Percentiles rank a stretch among this genome's conserved stretches.
These are phyloP conservation scores for Pseudognaphalium luteoalbum DNA, from an alignment of 129 eudicot genomes.

Conservation along the genomic window DNA sequence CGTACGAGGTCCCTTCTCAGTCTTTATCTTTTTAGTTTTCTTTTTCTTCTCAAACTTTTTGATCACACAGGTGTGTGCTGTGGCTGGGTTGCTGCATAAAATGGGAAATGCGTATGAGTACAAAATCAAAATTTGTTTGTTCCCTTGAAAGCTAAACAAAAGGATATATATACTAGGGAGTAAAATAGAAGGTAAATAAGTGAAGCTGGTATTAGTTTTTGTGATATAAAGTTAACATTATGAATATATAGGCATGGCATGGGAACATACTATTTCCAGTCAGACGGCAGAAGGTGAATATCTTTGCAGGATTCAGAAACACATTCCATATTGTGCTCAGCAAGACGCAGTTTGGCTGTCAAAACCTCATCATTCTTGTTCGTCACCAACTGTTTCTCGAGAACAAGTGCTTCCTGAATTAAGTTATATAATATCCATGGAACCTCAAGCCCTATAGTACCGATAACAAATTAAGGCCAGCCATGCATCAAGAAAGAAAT, in stretches of 20 bases:
- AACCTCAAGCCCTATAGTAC: not conserved
- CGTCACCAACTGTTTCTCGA: not conserved
- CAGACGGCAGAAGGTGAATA: not conserved
- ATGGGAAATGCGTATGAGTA: not conserved
- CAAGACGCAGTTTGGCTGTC: not conserved
- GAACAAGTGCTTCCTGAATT: not conserved
- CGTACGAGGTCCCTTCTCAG: not conserved
- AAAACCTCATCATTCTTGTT: not conserved
- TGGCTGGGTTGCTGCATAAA: not conserved
- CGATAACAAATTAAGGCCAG: not conserved
- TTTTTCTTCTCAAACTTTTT: too few species aligned
- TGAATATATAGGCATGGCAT: not conserved
- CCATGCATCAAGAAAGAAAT: too few species aligned
- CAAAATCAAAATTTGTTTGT: not conserved
- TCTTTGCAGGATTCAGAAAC: not conserved
- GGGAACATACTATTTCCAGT: constrained; percentile 2
- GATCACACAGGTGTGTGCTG: too few species aligned
- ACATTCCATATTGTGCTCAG: not conserved
- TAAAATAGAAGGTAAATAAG: too few species aligned
- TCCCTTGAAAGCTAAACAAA: constrained; percentile 1
- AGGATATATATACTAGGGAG: not conserved
- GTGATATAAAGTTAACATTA: not conserved
- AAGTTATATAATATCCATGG: not conserved
- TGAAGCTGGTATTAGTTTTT: not conserved
- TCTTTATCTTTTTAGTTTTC: not conserved